Evolutionary conservation across 2,329 filamentous ascomycete species (phyloP).

Genomic region (Ophiostoma perfectum): DNA sequence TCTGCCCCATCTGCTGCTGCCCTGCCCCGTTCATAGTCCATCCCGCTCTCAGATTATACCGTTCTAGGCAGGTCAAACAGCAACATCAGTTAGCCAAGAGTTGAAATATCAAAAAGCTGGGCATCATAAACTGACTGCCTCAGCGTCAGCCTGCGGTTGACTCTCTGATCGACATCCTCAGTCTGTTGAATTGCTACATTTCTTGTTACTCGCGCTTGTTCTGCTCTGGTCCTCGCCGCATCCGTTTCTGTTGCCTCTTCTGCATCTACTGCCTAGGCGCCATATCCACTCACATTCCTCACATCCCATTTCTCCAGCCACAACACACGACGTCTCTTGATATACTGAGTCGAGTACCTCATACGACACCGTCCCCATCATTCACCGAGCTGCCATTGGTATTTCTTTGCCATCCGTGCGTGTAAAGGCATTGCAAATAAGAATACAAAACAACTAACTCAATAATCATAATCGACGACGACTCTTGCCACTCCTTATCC

Average conservation of each 20-base stretch:
- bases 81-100: neutral
- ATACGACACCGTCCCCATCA: neutral
- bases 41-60: neutral
- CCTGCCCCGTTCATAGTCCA: neutral
- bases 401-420: neutral
- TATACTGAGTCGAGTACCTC: too few species aligned
- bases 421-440: neutral
- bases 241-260: neutral
- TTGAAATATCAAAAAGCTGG: neutral
- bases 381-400: neutral
- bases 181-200: neutral
- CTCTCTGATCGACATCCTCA: neutral
- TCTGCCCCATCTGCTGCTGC: neutral
- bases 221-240: neutral
- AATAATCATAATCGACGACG: neutral
- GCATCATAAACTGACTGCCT: neutral
- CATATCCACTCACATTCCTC: neutral
- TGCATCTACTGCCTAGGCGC: neutral
- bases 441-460: neutral
- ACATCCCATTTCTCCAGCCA: slow-evolving; percentile 6
- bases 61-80: neutral
- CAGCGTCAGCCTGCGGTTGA: neutral
- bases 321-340: neutral
- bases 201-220: neutral
- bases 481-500: neutral